Base-by-base conservation (phyloP, 331 rosid genomes). In the Dryas integrifolia region DNA sequence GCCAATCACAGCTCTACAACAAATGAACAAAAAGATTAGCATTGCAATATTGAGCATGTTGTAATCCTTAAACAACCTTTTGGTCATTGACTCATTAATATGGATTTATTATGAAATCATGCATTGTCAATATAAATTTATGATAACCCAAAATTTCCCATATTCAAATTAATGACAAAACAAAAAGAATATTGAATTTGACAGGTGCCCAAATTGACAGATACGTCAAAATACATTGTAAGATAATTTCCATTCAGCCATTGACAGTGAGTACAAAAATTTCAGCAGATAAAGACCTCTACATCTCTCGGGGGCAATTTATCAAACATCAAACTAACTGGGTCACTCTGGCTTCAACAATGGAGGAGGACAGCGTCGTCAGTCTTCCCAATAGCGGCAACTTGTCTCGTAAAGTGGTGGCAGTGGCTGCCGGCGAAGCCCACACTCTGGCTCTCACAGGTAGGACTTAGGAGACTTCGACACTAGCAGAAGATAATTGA, bases 391-490 rank as follows among this genome's bases (percentile, higher is more conserved):
- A 24, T 9, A 48, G 84, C 65, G 74, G 71, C 75, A 38, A 76
- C 58, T 60, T 44, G 46, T 56, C 87, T 14, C 73, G 45, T 1
- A 84, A 87, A 69, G 85, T 84, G 26, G 81, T 83, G 24, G 77
- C 85, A 21, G 59, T 86, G 58, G 82, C 87, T 41, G 85, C 94
- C 13, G 97, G 93, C 47, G 97, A 92, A 80, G 86, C 96, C 30
- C 97, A 92, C 90, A 86, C 90, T 59, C 88, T 92, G 24, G 68
- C 85, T 79, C 92, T 89, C 45, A 82, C 93, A 2, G 94, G 97
- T 88, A 79, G 74, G 21, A 18, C 21, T 18, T 18, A 18, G 21
- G 35, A 44, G 21, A 21, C 58, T 5, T 5, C 12, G 38, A 48
- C 39, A 52, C 35, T 4, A 62, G 26, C 40, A 12, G 8, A 5